A percentile compares a stretch with the other conserved stretches of the same genome.
Conservation (phyloP, 2,329 filamentous ascomycete genomes). For the Endocalyx cinctus region DNA sequence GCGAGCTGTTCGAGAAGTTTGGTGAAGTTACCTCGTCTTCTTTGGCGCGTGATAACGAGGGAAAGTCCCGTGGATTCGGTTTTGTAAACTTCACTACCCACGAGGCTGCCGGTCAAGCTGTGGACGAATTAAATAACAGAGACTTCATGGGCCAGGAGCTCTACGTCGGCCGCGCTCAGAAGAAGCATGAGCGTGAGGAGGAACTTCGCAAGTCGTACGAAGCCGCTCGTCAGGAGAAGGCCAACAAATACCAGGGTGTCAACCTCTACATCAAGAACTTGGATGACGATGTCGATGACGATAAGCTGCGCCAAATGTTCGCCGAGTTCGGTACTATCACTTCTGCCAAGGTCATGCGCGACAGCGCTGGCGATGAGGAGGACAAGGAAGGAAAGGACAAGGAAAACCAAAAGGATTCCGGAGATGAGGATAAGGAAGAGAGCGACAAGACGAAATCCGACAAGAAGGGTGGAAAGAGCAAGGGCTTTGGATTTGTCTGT, state of each 20-base stretch:
- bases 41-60: slow-evolving; percentile 80
- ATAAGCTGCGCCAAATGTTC: slow-evolving; percentile 95
- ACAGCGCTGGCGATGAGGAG: slow-evolving; percentile 56
- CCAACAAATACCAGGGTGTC: slow-evolving; percentile 98
- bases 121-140: slow-evolving; percentile 86
- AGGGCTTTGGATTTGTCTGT: slow-evolving; percentile 99
- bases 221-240: slow-evolving; percentile 94
- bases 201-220: slow-evolving; percentile 99
- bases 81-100: slow-evolving; percentile 96
- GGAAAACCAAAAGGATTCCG: slow-evolving; percentile 43
- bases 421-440: slow-evolving; percentile 48
- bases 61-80: slow-evolving; percentile 91
- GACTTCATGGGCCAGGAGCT: slow-evolving; percentile 94
- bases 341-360: slow-evolving; percentile 98
- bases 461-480: slow-evolving; percentile 89
- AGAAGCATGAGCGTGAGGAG: slow-evolving; percentile 99
- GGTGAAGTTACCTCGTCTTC: slow-evolving; percentile 95
- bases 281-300: slow-evolving; percentile 93
- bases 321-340: slow-evolving; percentile 90
- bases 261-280: slow-evolving; percentile 99
- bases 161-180: slow-evolving; percentile 97
- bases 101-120: slow-evolving; percentile 78
- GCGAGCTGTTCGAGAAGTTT: slow-evolving; percentile 83
- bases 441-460: slow-evolving; percentile 57
- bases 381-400: slow-evolving; percentile 49